Conservation (phyloP, 495 filamentous ascomycete species). For the Letharia columbiana region DNA sequence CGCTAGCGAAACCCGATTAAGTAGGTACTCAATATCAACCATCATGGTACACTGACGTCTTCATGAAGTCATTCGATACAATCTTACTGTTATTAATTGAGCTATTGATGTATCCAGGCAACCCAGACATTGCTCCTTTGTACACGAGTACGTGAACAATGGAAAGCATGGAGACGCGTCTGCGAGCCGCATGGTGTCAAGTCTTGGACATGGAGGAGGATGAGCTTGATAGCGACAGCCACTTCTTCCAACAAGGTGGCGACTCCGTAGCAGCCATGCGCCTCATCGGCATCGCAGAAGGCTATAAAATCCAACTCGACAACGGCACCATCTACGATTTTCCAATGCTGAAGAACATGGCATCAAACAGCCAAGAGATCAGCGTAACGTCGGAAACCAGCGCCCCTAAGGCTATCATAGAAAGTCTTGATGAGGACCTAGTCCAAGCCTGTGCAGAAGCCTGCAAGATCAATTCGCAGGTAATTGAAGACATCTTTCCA, state of each 20-base stretch:
- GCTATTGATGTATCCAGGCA: neutral
- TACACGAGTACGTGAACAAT: neutral
- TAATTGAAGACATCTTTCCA: conserved; percentile 9
- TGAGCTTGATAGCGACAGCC: neutral
- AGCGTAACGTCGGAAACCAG: neutral
- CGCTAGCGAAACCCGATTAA: too few relatives aligned
- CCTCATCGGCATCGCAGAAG: neutral
- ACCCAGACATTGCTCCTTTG: neutral
- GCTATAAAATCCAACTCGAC: neutral
- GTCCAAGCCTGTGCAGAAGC: neutral
- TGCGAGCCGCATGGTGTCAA: conserved; percentile 8
- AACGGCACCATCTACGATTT: neutral
- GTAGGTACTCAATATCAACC: too few relatives aligned
- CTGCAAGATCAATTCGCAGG: neutral
- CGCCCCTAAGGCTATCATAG: neutral
- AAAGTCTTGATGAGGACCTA: neutral
- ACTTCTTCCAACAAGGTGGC: conserved; percentile 15
- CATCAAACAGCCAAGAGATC: neutral
- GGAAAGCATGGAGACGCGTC: neutral
- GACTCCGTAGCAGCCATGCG: conserved; percentile 15
- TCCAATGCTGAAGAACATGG: conserved; percentile 6
- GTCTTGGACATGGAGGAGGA: conserved; percentile 8
- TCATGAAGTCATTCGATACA: too few relatives aligned
- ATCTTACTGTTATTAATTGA: too few relatives aligned
- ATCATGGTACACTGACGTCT: too few relatives aligned